phyloP scores from a whole-genome alignment of 345 rosid genomes.

The Lenwebbia sp. region DNA sequence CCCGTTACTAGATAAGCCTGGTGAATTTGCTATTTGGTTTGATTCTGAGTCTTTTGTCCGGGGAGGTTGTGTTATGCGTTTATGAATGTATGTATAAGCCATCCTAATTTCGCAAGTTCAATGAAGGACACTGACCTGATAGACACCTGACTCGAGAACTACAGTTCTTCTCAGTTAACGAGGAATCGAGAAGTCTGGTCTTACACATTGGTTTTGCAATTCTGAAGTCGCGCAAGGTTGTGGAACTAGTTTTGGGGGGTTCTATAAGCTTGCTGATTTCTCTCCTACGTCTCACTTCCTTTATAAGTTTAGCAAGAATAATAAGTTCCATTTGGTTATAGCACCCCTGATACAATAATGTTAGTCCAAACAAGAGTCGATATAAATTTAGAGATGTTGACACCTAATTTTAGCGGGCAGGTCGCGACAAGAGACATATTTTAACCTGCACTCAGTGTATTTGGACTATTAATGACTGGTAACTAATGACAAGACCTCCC shows the following conservation, averaged over 20 bases:
- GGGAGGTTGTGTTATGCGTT: not conserved
- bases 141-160: not conserved
- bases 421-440: too few relatives aligned
- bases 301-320: not conserved
- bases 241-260: not conserved
- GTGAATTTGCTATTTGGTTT: not conserved
- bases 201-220: not conserved
- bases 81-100: not conserved
- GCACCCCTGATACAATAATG: not conserved
- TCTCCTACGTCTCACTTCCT: not conserved
- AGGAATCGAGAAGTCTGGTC: not conserved
- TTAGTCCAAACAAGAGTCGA: not conserved
- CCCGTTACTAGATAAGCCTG: not conserved
- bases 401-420: too few relatives aligned
- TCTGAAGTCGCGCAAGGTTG: not conserved
- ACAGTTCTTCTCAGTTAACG: not conserved
- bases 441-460: not conserved
- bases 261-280: not conserved
- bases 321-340: not conserved
- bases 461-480: not conserved
- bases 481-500: not conserved
- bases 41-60: not conserved
- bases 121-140: not conserved
- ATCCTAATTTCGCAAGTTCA: not conserved
- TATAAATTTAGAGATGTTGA: not conserved